A percentile compares a stretch with the other conserved stretches of the same genome.
Conservation (phyloP, 805 yeast species). For the Monosporozyma unispora region DNA sequence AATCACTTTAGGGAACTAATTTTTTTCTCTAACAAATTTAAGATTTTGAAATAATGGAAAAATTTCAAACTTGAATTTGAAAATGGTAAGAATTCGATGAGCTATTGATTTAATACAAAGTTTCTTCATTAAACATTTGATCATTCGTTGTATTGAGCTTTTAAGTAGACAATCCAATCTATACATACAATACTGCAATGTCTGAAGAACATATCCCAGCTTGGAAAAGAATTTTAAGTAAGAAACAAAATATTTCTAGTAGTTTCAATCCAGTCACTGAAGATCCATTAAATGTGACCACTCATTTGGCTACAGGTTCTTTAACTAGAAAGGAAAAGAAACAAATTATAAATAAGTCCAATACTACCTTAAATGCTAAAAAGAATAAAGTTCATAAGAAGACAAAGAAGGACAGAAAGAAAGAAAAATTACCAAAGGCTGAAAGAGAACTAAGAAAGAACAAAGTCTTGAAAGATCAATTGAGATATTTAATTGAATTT, state of each 20-base stretch:
- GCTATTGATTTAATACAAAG: not conserved
- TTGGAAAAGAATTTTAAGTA: conserved; percentile 28
- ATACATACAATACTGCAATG: conserved; percentile 4
- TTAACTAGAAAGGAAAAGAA: conserved; percentile 26
- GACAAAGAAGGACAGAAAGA: conserved; percentile 15
- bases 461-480: conserved; percentile 27
- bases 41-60: not conserved
- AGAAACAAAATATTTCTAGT: conserved; percentile 10
- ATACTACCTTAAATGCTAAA: conserved; percentile 1
- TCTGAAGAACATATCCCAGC: conserved; percentile 27
- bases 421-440: conserved; percentile 24
- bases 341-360: conserved; percentile 20
- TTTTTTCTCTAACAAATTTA: not conserved
- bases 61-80: not conserved
- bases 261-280: conserved; percentile 8
- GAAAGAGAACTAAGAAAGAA: conserved; percentile 17
- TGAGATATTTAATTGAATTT: conserved; percentile 29
- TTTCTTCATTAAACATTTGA: not conserved
- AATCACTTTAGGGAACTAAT: not conserved
- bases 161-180: not conserved
- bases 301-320: conserved; percentile 30
- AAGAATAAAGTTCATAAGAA: conserved; percentile 12
- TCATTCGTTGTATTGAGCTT: not conserved
- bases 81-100: conserved; percentile 2
- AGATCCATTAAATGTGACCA: conserved; percentile 30